Conservation (phyloP, 768 basidiomycete genomes). For the Agaricus subrufescens region DNA sequence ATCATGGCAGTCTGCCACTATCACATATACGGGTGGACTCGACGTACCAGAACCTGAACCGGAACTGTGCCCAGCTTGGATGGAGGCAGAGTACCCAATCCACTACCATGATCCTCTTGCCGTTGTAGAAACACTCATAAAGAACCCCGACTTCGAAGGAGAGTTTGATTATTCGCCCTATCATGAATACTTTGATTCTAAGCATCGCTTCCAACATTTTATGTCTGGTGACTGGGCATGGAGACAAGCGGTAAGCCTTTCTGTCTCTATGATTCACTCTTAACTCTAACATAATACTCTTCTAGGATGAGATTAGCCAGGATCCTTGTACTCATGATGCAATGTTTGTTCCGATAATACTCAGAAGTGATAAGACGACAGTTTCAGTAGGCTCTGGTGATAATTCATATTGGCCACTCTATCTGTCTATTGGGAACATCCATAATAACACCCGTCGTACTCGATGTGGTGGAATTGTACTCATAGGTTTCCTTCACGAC, state of each 20-base stretch:
- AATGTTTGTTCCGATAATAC: slow-evolving; percentile 24
- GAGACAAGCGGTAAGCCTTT: slow-evolving; percentile 17
- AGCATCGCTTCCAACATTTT: slow-evolving; percentile 23
- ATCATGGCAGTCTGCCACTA: too few species aligned
- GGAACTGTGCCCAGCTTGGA: too few species aligned
- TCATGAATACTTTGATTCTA: slow-evolving; percentile 14
- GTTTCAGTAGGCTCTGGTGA: slow-evolving; percentile 28
- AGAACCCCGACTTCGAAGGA: slow-evolving; percentile 27
- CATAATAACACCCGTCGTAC: slow-evolving; percentile 15
- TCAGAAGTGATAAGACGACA: too few species aligned
- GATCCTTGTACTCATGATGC: too few species aligned
- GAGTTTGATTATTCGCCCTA: slow-evolving; percentile 27
- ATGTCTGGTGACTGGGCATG: slow-evolving; percentile 37
- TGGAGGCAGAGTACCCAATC: too few species aligned
- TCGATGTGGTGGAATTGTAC: too few species aligned
- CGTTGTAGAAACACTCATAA: slow-evolving; percentile 22
- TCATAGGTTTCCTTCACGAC: too few species aligned
- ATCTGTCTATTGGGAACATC: slow-evolving; percentile 25
- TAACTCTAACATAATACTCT: too few species aligned
- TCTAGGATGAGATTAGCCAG: too few species aligned
- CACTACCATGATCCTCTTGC: slow-evolving; percentile 18
- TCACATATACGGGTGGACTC: too few species aligned
- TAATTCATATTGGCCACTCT: slow-evolving; percentile 25
- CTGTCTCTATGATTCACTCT: too few species aligned
- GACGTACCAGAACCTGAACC: too few species aligned